Evolutionary conservation across 2,329 filamentous ascomycete genomes (phyloP).

Genomic region (Scopulariopsis brevicaulis): DNA sequence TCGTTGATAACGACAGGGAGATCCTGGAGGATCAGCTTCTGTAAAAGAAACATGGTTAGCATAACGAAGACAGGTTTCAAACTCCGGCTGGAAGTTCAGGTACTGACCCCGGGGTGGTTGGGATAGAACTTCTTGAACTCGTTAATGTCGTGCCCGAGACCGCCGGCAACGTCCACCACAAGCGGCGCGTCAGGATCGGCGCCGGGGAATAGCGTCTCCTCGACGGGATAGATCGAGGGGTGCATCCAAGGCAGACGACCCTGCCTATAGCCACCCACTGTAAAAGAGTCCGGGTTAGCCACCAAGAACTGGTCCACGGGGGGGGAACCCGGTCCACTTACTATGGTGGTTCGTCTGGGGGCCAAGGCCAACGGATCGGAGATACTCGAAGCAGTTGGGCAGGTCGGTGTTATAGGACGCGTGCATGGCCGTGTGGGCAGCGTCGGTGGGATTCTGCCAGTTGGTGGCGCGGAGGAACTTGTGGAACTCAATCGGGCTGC

Average conservation of each 20-base stretch:
- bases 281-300: neutral
- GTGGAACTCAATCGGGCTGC: conserved; percentile 14
- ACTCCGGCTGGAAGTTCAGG: neutral
- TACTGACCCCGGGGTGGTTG: conserved; percentile 17
- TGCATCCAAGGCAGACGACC: conserved; percentile 22
- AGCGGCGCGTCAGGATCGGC: conserved; percentile 15
- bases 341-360: conserved; percentile 25
- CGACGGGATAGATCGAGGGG: conserved; percentile 19
- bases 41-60: neutral
- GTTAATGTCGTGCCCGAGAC: conserved; percentile 20
- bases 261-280: conserved; percentile 18
- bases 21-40: conserved; percentile 34
- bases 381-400: conserved; percentile 19
- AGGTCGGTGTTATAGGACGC: conserved; percentile 19
- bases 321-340: neutral
- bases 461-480: conserved; percentile 16
- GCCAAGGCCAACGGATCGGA: conserved; percentile 16
- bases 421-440: conserved; percentile 16
- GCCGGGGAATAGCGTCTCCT: conserved; percentile 17
- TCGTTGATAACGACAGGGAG: conserved; percentile 24
- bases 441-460: conserved; percentile 17
- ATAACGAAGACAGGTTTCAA: neutral
- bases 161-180: conserved; percentile 23
- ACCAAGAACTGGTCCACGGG: neutral
- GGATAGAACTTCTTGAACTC: conserved; percentile 17